These are phyloP conservation scores for Neostapfia colusana DNA, from an alignment of 176 grass and related monocot species.

Conservation along the genomic window DNA sequence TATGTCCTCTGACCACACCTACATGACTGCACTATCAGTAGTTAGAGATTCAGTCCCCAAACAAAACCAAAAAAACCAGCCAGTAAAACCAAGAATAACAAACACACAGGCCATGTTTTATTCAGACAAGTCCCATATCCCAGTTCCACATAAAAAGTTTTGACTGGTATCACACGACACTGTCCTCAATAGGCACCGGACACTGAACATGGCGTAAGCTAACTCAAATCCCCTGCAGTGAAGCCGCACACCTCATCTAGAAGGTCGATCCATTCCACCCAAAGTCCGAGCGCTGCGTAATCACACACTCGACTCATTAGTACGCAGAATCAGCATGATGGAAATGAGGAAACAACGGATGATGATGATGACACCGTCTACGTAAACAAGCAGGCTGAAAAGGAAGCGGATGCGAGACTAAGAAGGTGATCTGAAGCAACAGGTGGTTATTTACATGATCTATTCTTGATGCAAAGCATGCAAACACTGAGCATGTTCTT, in stretches of 20 bases:
- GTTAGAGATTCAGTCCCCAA: too few relatives aligned
- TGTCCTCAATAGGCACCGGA: slow-evolving; percentile 27
- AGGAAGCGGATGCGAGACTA: neutral
- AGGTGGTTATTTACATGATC: slow-evolving; percentile 60
- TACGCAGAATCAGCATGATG: neutral
- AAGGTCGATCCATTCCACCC: slow-evolving; percentile 70
- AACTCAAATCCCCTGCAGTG: neutral
- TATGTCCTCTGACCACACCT: too few relatives aligned
- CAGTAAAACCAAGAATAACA: neutral
- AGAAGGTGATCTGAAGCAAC: neutral
- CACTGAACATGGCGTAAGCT: neutral
- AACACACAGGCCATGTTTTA: neutral
- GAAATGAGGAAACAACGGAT: neutral
- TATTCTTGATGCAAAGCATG: slow-evolving; percentile 99
- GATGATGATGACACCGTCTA: neutral
- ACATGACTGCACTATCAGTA: too few relatives aligned
- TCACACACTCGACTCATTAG: neutral
- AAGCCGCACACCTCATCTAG: slow-evolving; percentile 5
- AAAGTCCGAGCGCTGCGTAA: slow-evolving; percentile 51
- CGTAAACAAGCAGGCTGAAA: neutral
- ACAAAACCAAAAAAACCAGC: neutral
- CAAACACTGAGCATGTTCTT: slow-evolving; percentile 93
- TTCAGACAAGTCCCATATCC: neutral
- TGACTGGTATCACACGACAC: neutral
- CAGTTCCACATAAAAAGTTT: slow-evolving; percentile 1